phyloP scores from a whole-genome alignment of 345 rosid genomes.

The Angophora floribunda region DNA sequence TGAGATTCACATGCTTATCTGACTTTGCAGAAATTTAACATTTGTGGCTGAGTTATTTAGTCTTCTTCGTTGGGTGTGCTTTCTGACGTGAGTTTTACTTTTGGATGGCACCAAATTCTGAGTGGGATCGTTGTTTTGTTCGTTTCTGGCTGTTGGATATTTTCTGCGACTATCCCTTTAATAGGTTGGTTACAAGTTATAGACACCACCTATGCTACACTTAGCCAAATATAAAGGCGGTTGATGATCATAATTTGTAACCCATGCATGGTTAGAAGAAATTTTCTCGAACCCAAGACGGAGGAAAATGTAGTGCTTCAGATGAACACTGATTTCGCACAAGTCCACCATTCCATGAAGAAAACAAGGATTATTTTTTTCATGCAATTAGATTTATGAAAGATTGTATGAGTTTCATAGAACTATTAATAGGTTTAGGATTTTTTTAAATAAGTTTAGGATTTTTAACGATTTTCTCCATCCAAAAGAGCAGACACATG shows the following conservation, averaged over 20 bases:
- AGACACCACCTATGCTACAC: background rate
- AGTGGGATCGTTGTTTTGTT: background rate
- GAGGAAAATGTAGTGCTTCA: background rate
- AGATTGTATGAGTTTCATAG: background rate
- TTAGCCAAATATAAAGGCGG: background rate
- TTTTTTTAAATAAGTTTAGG: too few species aligned
- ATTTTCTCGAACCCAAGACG: background rate
- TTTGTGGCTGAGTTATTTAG: background rate
- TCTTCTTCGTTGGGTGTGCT: background rate
- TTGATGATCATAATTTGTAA: background rate
- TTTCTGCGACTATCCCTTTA: background rate
- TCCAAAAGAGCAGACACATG: background rate
- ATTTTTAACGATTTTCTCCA: background rate
- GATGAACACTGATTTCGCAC: background rate
- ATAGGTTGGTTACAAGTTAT: background rate
- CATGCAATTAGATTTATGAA: background rate
- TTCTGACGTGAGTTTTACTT: background rate
- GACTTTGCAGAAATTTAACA: background rate
- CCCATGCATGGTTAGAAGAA: background rate
- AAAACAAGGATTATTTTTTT: background rate
- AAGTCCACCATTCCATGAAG: background rate
- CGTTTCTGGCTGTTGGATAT: background rate
- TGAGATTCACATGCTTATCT: background rate
- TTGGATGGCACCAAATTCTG: background rate
- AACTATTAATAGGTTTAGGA: too few species aligned